Conservation (phyloP, 2,329 filamentous ascomycete species). For the Escovopsis weberi region DNA sequence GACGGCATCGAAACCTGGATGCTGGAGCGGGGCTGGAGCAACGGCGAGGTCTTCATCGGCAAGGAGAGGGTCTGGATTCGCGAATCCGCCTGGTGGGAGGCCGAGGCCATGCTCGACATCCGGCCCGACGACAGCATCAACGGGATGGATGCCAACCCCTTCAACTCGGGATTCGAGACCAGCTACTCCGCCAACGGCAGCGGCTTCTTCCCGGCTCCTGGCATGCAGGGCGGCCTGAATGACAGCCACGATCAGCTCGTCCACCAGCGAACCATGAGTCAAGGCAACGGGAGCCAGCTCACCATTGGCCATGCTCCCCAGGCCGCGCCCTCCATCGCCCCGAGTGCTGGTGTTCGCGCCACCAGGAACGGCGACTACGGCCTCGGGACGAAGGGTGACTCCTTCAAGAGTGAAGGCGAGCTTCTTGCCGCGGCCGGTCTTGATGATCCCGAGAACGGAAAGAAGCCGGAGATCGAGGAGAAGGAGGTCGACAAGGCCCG, state of each 20-base stretch:
- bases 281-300: slow-evolving; percentile 41
- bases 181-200: slow-evolving; percentile 53
- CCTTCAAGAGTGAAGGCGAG: slow-evolving; percentile 56
- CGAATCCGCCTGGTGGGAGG: slow-evolving; percentile 93
- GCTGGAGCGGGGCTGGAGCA: slow-evolving; percentile 92
- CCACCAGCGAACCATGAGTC: slow-evolving; percentile 41
- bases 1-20: slow-evolving; percentile 93
- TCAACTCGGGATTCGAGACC: slow-evolving; percentile 42
- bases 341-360: slow-evolving; percentile 38
- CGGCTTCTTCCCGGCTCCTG: slow-evolving; percentile 56
- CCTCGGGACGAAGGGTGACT: slow-evolving; percentile 73
- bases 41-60: slow-evolving; percentile 86
- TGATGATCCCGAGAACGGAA: slow-evolving; percentile 64
- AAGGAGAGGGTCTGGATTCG: slow-evolving; percentile 91
- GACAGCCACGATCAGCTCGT: slow-evolving; percentile 61
- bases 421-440: slow-evolving; percentile 57
- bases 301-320: slow-evolving; percentile 27
- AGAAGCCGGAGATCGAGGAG: slow-evolving; percentile 62
- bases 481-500: slow-evolving; percentile 48
- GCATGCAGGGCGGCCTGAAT: slow-evolving; percentile 45
- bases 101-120: slow-evolving; percentile 86
- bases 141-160: slow-evolving; percentile 31
- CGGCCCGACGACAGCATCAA: slow-evolving; percentile 45
- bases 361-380: slow-evolving; percentile 67
- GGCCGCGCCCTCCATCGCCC: slow-evolving; percentile 45